Evolutionary conservation across 441 rosid species (phyloP).

Genomic region (Gossypium schwendimanii): DNA sequence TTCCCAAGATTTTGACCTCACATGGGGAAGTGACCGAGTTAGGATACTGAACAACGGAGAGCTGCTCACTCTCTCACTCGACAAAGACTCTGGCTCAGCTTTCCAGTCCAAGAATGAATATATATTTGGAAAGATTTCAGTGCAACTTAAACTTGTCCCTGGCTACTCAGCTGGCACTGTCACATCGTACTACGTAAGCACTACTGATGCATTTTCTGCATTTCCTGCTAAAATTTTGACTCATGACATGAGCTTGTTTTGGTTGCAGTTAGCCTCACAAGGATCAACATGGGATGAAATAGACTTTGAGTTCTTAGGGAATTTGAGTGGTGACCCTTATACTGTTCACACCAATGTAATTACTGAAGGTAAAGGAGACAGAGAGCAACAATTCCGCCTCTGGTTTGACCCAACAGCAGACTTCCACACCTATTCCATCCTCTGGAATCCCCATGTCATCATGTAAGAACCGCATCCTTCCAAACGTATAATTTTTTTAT

Average conservation of each 20-base stretch:
- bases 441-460: conserved; percentile 47
- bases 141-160: conserved; percentile 58
- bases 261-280: conserved; percentile 35
- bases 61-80: conserved; percentile 47
- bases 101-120: conserved; percentile 46
- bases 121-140: conserved; percentile 42
- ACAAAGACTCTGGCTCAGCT: conserved; percentile 51
- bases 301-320: conserved; percentile 61
- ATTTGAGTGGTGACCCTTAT: conserved; percentile 44
- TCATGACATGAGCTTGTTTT: neutral
- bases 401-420: conserved; percentile 50
- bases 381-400: conserved; percentile 47
- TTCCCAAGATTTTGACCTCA: conserved; percentile 33
- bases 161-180: conserved; percentile 64
- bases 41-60: conserved; percentile 36
- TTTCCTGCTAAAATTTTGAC: neutral
- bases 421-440: conserved; percentile 50
- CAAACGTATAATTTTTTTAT: too few relatives aligned
- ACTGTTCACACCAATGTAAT: conserved; percentile 47
- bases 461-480: conserved; percentile 24
- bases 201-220: neutral
- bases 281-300: conserved; percentile 65
- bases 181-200: conserved; percentile 49
- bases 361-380: conserved; percentile 40
- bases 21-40: conserved; percentile 48